Evolutionary conservation across 2,329 filamentous ascomycete genomes (phyloP).

Genomic region (Diplodia seriata): DNA sequence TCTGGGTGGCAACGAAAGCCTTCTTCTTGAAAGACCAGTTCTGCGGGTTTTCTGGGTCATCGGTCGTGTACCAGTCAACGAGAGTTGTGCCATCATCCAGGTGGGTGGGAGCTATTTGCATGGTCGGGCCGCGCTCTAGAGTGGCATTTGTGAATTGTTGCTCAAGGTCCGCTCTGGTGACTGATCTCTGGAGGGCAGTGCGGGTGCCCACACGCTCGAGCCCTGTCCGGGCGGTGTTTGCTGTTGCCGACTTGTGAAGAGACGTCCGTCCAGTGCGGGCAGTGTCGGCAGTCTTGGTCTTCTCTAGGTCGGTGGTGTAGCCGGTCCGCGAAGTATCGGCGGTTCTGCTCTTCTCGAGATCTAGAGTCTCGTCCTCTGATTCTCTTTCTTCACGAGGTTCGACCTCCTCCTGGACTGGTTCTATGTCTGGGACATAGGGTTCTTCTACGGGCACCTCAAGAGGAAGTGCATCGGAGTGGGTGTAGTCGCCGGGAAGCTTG

Average conservation of each 20-base stretch:
- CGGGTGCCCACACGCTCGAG: conserved; percentile 48
- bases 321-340: conserved; percentile 16
- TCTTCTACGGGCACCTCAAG: conserved; percentile 35
- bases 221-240: conserved; percentile 40
- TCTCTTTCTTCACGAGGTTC: conserved; percentile 42
- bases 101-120: conserved; percentile 46
- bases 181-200: conserved; percentile 46
- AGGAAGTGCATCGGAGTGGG: conserved; percentile 34
- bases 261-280: conserved; percentile 23
- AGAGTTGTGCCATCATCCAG: conserved; percentile 49
- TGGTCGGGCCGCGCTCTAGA: conserved; percentile 45
- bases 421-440: conserved; percentile 11
- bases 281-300: conserved; percentile 37
- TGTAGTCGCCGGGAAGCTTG: conserved; percentile 56
- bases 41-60: conserved; percentile 39
- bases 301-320: conserved; percentile 42
- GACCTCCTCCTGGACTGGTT: conserved; percentile 29
- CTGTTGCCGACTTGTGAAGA: conserved; percentile 33
- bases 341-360: background rate
- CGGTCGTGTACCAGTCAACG: conserved; percentile 55
- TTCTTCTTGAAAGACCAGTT: conserved; percentile 34
- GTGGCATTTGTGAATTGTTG: conserved; percentile 44
- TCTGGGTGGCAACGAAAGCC: conserved; percentile 46
- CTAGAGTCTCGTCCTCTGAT: conserved; percentile 33
- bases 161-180: conserved; percentile 51